Conservation (phyloP, 2,329 filamentous ascomycete genomes). For the Zopfia rhizophila region DNA sequence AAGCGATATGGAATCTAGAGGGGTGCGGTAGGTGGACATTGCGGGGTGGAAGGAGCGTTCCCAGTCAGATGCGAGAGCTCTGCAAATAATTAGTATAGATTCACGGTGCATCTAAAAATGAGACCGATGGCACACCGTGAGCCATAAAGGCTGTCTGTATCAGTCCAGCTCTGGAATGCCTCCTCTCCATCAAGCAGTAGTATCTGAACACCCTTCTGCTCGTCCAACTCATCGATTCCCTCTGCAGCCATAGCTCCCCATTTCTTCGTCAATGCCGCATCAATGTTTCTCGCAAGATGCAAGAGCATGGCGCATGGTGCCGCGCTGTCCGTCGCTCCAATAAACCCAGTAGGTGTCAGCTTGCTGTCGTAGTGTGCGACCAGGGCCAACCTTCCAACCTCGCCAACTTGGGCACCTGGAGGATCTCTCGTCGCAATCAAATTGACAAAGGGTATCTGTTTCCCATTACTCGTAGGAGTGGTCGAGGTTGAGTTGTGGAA, state of each 20-base stretch:
- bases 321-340: slow-evolving; percentile 93
- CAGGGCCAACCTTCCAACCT: slow-evolving; percentile 84
- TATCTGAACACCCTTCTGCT: slow-evolving; percentile 86
- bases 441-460: slow-evolving; percentile 84
- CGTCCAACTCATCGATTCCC: slow-evolving; percentile 66
- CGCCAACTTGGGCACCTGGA: slow-evolving; percentile 77
- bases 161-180: slow-evolving; percentile 84
- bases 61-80: slow-evolving; percentile 83
- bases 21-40: slow-evolving; percentile 77
- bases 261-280: slow-evolving; percentile 82
- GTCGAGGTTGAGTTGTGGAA: slow-evolving; percentile 89
- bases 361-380: slow-evolving; percentile 97
- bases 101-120: background rate
- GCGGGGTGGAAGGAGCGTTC: slow-evolving; percentile 75
- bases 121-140: slow-evolving; percentile 67
- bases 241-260: slow-evolving; percentile 75
- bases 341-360: slow-evolving; percentile 82
- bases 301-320: slow-evolving; percentile 94
- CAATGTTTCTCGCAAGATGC: slow-evolving; percentile 83
- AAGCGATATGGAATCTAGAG: slow-evolving; percentile 82
- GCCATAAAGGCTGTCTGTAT: slow-evolving; percentile 88
- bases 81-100: slow-evolving; percentile 23
- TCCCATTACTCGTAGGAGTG: slow-evolving; percentile 79
- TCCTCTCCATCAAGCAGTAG: slow-evolving; percentile 94
- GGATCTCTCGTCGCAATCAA: slow-evolving; percentile 91